Evolutionary conservation across 2,329 filamentous ascomycete genomes (phyloP), one percentile per base, ranked within the genome.

Genomic region (Beauveria rudraprayagi): DNA sequence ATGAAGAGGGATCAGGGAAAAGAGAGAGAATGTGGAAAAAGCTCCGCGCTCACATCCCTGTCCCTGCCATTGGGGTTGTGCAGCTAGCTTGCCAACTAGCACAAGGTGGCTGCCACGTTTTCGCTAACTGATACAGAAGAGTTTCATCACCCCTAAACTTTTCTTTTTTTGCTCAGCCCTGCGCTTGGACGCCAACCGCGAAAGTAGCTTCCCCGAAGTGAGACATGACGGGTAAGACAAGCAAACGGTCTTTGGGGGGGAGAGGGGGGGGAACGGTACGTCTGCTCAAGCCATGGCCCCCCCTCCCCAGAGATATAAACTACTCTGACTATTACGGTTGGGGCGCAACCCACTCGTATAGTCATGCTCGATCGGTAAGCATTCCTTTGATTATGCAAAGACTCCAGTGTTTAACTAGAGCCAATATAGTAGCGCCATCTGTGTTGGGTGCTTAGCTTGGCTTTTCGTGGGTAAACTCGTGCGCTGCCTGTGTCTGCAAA

Each of bases 101-200:
- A 55, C 17, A 56, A 40, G 28, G 56, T 59, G 56, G 56, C 56
- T 59, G 56, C 56, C 56, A 59, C 56, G 56, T 59, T 59, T 59
- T 52, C 56, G 56, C 46, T 44, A 58, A 58, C 46, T 58, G 56
- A 52, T 26, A 58, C 56, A 51, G 46, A 40, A 41, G 40, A 58
- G 56, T 59, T 59, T 59, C 56, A 51, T 26, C 43, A 43, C 6
- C 34, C 56, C 34, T 11, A 11, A 34, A 34, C 30, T 19, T 46
- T 7, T 50, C 16, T 24, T 24, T 22, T 22, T 16, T 43, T 46
- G 16, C 17, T 58, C 56, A 58, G 56, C 56, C 56, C 56, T 59
- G 56, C 37, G 46, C 34, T 59, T 30, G 17, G 47, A 52, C 46
- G 10, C 37, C 8, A 17, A 26, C 44, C 41, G 10, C 28, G 22